Evolutionary conservation across 495 filamentous ascomycete species (phyloP).

Genomic region (Aspergillus kassunensis): DNA sequence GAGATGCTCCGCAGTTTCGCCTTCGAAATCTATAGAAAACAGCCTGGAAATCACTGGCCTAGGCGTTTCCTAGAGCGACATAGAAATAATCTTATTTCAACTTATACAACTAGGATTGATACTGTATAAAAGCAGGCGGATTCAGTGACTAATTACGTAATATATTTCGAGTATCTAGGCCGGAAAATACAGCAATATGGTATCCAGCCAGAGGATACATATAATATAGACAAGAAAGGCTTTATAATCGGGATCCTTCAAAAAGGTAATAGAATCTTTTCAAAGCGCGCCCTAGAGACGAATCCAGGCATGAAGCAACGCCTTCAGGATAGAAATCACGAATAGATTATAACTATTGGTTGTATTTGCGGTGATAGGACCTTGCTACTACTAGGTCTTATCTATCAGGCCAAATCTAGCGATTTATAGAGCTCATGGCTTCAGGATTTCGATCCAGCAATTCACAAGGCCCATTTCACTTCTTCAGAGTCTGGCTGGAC

Average conservation of each 20-base stretch:
- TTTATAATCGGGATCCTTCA: not conserved
- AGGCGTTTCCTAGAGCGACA: not conserved
- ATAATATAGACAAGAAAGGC: constrained; percentile 3
- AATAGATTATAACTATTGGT: constrained; percentile 9
- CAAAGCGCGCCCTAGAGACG: not conserved
- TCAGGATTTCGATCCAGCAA: constrained; percentile 4
- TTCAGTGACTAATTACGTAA: not conserved
- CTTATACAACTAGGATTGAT: not conserved
- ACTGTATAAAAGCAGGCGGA: not conserved
- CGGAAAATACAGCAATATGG: not conserved
- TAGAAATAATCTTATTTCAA: not conserved
- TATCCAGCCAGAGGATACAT: not conserved
- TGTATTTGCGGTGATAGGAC: constrained; percentile 6
- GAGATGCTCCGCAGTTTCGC: not conserved
- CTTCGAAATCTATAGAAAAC: not conserved
- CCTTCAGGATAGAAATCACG: constrained; percentile 8
- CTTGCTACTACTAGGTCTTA: not conserved
- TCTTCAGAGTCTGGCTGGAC: not conserved
- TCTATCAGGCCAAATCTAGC: not conserved
- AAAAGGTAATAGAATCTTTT: constrained; percentile 11
- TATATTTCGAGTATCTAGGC: not conserved
- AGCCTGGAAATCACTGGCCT: constrained; percentile 1
- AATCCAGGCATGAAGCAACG: not conserved
- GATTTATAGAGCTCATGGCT: constrained; percentile 3
- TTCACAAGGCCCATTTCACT: constrained; percentile 3